These are phyloP conservation scores for Ogataea glucozyma DNA, from an alignment of 805 yeast genomes.

Conservation along the genomic window DNA sequence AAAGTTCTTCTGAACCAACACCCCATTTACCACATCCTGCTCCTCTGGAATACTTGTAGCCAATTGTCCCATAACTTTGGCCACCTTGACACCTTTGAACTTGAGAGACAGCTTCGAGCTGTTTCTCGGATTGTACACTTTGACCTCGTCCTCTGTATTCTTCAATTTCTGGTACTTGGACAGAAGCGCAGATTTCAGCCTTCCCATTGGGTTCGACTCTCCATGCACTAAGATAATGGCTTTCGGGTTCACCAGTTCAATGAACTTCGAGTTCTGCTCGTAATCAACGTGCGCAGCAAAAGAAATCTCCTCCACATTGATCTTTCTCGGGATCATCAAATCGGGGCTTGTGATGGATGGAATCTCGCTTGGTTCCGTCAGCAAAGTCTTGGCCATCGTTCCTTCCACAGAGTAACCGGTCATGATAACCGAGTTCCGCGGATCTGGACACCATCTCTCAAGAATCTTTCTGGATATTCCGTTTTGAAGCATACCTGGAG, in stretches of 20 bases:
- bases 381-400: constrained; percentile 88
- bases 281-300: constrained; percentile 99
- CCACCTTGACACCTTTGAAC: constrained; percentile 81
- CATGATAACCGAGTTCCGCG: constrained; percentile 79
- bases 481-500: constrained; percentile 98
- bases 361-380: constrained; percentile 88
- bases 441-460: constrained; percentile 97
- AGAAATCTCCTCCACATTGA: constrained; percentile 88
- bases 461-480: constrained; percentile 90
- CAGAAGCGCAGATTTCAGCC: constrained; percentile 86
- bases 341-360: constrained; percentile 84
- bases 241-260: constrained; percentile 81
- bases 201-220: constrained; percentile 97
- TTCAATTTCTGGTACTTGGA: constrained; percentile 81
- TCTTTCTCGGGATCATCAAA: constrained; percentile 78
- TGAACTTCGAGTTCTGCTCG: constrained; percentile 88
- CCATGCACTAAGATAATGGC: constrained; percentile 94
- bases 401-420: constrained; percentile 99
- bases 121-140: constrained; percentile 88
- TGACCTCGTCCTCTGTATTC: constrained; percentile 86
- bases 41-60: constrained; percentile 46
- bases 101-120: constrained; percentile 76
- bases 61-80: constrained; percentile 62
- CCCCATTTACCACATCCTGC: constrained; percentile 65
- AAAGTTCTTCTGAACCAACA: constrained; percentile 87